Base-by-base conservation (phyloP, 2,329 filamentous ascomycete species). In the Colletotrichum orchidophilum region DNA sequence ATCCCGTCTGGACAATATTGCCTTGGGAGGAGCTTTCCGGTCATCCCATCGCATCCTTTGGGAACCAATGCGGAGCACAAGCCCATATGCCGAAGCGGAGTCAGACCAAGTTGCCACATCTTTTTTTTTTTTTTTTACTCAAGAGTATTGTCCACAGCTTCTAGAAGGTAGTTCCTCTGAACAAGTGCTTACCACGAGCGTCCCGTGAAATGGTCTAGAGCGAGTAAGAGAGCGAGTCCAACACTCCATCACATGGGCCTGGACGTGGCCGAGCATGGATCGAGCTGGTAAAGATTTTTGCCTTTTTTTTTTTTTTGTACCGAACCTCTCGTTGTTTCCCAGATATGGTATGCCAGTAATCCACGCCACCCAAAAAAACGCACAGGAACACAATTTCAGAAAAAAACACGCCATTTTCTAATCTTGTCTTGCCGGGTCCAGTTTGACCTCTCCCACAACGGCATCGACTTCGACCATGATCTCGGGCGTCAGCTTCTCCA, bases 401-500 rank as follows among this genome's bases (percentile, higher is more conserved):
- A 29, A 39, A 42, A 46, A 63, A 39, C 58, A 63, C 50, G 64
- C 53, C 64, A 72, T 55, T 50, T 35, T 65, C 55, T 63, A 74
- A 62, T 74, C 72, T 59, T 74, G 72, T 60, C 72, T 73, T 24
- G 72, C 72, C 27, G 72, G 72, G 66, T 74, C 72, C n/a, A 74
- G 46, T 42, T 73, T 63, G 52, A 74, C 31, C 49, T 70, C 63
- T 27, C 72, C 72, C 21, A 74, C 63, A 55, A 87, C 80, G 59
- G 77, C 80, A 75, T 88, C 86, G 74, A 88, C 88, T 78, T 87
- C 84, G 9, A 77, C 82, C 80, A 88, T 79, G 27, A 88, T 76
- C 74, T 86, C 84, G 0, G 84, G 82, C 1, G 85, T 88, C 68
- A 89, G 74, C 77, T 86, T 84, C 42, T 84, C 81, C 8, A 85